A percentile compares a stretch with the other conserved stretches of the same genome.
Evolutionary conservation across 345 rosid genomes (phyloP).

Genomic region (Sisymbrium altissimum): DNA sequence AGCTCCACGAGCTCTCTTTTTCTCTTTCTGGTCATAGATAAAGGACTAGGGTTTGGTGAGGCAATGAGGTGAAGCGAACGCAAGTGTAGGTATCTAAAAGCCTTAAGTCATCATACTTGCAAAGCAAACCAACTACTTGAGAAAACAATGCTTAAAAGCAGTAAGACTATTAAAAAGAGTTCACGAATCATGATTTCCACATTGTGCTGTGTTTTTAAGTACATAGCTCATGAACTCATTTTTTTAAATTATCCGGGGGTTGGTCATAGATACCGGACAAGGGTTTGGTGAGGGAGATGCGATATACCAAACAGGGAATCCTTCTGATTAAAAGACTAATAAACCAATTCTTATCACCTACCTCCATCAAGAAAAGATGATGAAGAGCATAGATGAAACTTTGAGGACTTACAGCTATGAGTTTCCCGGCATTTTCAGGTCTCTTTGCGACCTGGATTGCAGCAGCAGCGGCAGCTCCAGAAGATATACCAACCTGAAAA

Average conservation of each 20-base stretch:
- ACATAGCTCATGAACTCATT: not conserved
- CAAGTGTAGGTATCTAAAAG: not conserved
- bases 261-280: slow-evolving; percentile 16
- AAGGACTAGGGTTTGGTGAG: not conserved
- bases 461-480: slow-evolving; percentile 96
- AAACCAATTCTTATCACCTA: slow-evolving; percentile 6
- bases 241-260: not conserved
- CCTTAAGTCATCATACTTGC: not conserved
- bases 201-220: not conserved
- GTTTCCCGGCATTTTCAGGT: slow-evolving; percentile 90
- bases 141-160: slow-evolving; percentile 5
- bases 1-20: not conserved
- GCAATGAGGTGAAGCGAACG: not conserved
- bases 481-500: slow-evolving; percentile 90
- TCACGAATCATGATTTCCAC: not conserved
- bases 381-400: not conserved
- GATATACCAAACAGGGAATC: not conserved
- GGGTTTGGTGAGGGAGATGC: slow-evolving; percentile 2
- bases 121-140: slow-evolving; percentile 9
- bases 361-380: not conserved
- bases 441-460: slow-evolving; percentile 85
- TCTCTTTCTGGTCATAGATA: not conserved
- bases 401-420: slow-evolving; percentile 66
- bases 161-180: not conserved
- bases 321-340: not conserved